Conservation (phyloP, 2,329 filamentous ascomycete genomes). For the Fusarium sp. region DNA sequence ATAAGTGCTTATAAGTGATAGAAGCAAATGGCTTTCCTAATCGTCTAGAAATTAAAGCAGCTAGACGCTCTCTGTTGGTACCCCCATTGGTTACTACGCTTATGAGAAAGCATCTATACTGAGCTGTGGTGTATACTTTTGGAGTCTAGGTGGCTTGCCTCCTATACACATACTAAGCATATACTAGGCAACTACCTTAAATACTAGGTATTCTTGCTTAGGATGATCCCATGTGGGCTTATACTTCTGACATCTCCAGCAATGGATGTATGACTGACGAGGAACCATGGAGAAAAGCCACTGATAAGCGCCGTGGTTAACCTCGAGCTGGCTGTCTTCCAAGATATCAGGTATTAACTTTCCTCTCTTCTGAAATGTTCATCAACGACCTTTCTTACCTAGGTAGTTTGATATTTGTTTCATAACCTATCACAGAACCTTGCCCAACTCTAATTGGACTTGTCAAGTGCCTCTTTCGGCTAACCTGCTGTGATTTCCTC, state of each 20-base stretch:
- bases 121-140: too few species aligned
- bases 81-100: not conserved
- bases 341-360: not conserved
- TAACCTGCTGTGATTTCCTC: conserved; percentile 11
- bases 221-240: too few species aligned
- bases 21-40: too few species aligned
- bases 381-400: conserved; percentile 13
- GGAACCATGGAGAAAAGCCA: not conserved
- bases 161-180: too few species aligned
- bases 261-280: too few species aligned
- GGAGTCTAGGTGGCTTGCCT: not conserved
- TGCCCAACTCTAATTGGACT: conserved; percentile 17
- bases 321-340: not conserved
- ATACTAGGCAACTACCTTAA: too few species aligned
- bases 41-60: too few species aligned
- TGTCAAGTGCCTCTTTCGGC: conserved; percentile 18
- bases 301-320: not conserved
- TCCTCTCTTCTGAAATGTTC: not conserved
- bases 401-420: conserved; percentile 24
- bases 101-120: not conserved
- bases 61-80: too few species aligned
- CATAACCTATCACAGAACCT: conserved; percentile 28
- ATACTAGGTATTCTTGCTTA: too few species aligned
- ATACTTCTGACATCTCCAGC: too few species aligned
- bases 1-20: too few species aligned